Evolutionary conservation across 768 basidiomycete species (phyloP).

Genomic region (Kwoniella dendrophila): DNA sequence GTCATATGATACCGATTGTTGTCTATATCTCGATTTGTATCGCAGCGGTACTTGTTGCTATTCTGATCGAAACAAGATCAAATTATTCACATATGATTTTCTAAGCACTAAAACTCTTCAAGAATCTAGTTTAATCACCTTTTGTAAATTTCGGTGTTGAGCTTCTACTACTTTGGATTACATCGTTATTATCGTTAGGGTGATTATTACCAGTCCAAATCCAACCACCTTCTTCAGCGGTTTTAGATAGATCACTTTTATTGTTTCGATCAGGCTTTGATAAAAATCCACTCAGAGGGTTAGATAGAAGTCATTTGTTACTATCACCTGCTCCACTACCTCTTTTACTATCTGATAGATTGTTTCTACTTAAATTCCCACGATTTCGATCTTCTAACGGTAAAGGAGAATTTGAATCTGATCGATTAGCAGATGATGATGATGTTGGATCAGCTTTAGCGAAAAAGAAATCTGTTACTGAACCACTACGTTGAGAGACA

Average conservation of each 20-base stretch:
- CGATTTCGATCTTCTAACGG: conserved; percentile 9
- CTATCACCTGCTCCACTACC: not conserved
- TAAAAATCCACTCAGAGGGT: not conserved
- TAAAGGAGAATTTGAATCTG: conserved; percentile 1
- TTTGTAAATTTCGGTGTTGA: conserved; percentile 10
- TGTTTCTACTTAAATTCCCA: not conserved
- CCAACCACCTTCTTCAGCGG: not conserved
- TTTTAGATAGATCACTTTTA: not conserved
- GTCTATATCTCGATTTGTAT: no score
- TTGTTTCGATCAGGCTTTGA: not conserved
- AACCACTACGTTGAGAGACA: conserved; percentile 37
- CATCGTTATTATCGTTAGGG: not conserved
- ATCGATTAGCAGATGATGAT: conserved; percentile 1
- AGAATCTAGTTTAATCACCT: conserved; percentile 7
- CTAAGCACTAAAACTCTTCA: no score
- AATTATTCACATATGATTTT: no score
- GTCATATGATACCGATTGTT: no score
- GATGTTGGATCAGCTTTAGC: conserved; percentile 45
- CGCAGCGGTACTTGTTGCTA: no score
- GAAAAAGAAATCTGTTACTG: conserved; percentile 56
- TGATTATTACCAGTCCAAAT: conserved; percentile 13
- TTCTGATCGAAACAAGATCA: no score
- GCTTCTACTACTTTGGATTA: conserved; percentile 1
- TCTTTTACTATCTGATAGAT: not conserved
- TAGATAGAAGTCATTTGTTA: conserved; percentile 7